Conservation (phyloP, 2,329 filamentous ascomycete species). For the Aspergillus novoparasiticus region DNA sequence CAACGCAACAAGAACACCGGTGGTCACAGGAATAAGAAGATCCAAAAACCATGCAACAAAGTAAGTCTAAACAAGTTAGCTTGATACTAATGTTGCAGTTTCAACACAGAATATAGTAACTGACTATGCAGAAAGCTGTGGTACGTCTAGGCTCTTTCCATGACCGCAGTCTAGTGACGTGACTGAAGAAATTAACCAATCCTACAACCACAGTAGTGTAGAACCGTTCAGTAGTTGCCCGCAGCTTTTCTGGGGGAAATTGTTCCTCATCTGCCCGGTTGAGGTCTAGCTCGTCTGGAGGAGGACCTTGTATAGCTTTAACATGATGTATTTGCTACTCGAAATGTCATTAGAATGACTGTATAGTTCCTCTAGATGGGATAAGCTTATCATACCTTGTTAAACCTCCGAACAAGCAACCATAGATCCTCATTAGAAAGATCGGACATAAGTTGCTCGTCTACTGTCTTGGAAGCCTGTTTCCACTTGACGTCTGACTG, state of each 20-base stretch:
- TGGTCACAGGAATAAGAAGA: conserved; percentile 65
- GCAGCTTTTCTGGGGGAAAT: conserved; percentile 80
- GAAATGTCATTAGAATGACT: conserved; percentile 11
- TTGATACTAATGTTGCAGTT: too few relatives aligned
- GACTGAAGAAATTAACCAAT: conserved; percentile 68
- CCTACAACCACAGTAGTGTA: conserved; percentile 79
- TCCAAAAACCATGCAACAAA: conserved; percentile 72
- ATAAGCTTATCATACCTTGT: conserved; percentile 59
- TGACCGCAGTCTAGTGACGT: conserved; percentile 73
- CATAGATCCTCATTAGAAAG: conserved; percentile 73
- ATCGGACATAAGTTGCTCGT: conserved; percentile 62
- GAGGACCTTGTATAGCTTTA: conserved; percentile 62
- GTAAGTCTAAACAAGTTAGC: conserved; percentile 43
- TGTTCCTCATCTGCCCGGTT: conserved; percentile 81
- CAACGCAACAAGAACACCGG: conserved; percentile 63
- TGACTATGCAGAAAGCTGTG: conserved; percentile 61
- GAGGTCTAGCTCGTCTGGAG: conserved; percentile 71
- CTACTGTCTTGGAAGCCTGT: conserved; percentile 4
- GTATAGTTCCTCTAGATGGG: not conserved
- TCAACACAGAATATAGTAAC: conserved; percentile 10
- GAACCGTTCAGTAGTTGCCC: conserved; percentile 74
- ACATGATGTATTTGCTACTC: conserved; percentile 68
- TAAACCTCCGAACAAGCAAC: conserved; percentile 71
- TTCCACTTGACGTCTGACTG: not conserved
- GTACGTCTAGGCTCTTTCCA: conserved; percentile 76